Base-by-base conservation (phyloP, 2,329 filamentous ascomycete species). In the Pseudopithomyces maydicus region DNA sequence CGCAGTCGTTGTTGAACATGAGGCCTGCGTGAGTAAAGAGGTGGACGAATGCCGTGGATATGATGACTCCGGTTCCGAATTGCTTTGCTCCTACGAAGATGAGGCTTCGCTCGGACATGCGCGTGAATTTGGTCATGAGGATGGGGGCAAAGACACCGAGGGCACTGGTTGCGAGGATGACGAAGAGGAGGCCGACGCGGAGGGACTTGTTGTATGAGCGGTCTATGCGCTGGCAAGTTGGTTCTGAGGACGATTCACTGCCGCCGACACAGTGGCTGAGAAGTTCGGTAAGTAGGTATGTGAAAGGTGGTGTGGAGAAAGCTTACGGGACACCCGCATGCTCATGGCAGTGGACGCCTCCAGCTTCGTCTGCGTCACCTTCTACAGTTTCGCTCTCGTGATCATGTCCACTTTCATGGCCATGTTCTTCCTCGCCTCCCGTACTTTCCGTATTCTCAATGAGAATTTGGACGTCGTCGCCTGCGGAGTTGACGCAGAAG, bases 261-360 rank as follows among this genome's bases (percentile, higher is more conserved):
- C 71, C 79, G 7, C 82, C 81, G 12, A 84, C 81, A 61, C 88
- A 90, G 65, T 90, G 85, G 59, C 82, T 75, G 56, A 11, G 35
- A 22, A 57, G 62, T 23, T 43, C n/a, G 73, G 65, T 66, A 77
- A 52, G 14, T 55, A 47, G 23, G 19, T 33, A 47, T 57, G 59
- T 45, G 4, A 36, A 8, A 19, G 5, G 15, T 19, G 10, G 3
- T 4, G 10, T 7, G 14, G 23, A 19, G 11, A 35, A 11, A n/a
- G 77, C 86, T 75, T 78, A 90, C 88, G 91, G 87, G 20, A 92
- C 86, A 36, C 89, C 89, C 10, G 88, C 88, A 64, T 92, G 89
- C 73, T 89, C 90, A 68, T 92, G 90, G 64, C 88, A 91, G 64
- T 58, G 70, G 65, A 48, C 62, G 26, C 46, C 65, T 32, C 42